phyloP scores from a whole-genome alignment of 2,329 filamentous ascomycete species.

The Phaeosphaeria sp. region DNA sequence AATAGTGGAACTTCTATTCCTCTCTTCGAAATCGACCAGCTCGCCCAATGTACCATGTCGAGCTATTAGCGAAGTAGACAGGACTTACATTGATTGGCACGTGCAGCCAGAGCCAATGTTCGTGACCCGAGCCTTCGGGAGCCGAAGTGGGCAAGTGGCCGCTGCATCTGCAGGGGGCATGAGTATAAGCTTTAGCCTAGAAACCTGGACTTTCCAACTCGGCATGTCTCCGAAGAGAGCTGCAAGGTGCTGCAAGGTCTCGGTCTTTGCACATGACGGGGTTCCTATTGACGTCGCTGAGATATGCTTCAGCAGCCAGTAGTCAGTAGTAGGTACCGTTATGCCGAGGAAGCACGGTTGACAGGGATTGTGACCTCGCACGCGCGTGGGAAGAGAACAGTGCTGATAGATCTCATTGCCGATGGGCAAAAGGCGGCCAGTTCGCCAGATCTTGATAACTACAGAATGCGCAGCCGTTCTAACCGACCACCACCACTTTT shows the following conservation, averaged over 20 bases:
- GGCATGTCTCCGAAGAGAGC: slow-evolving; percentile 13
- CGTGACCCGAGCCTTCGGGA: not conserved
- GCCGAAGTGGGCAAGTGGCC: slow-evolving; percentile 21
- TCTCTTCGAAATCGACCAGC: not conserved
- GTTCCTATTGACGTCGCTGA: not conserved
- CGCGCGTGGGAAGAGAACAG: too few relatives aligned
- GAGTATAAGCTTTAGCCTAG: slow-evolving; percentile 31
- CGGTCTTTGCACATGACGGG: slow-evolving; percentile 1
- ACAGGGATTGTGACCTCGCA: not conserved
- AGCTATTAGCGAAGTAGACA: not conserved
- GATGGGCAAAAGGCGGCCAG: slow-evolving; percentile 15
- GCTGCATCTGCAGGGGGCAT: slow-evolving; percentile 20
- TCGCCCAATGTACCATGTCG: not conserved
- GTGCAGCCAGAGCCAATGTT: not conserved
- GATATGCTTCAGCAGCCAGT: not conserved
- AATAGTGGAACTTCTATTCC: not conserved
- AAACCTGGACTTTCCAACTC: slow-evolving; percentile 20
- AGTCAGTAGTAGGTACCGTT: not conserved
- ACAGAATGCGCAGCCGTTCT: slow-evolving; percentile 43
- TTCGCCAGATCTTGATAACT: slow-evolving; percentile 34
- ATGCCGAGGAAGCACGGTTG: not conserved
- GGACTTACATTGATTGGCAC: not conserved
- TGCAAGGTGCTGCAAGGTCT: slow-evolving; percentile 9
- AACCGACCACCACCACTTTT: slow-evolving; percentile 44
- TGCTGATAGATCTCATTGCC: not conserved